Base-by-base conservation (phyloP, 805 yeast species). In the Spathaspora girioi region DNA sequence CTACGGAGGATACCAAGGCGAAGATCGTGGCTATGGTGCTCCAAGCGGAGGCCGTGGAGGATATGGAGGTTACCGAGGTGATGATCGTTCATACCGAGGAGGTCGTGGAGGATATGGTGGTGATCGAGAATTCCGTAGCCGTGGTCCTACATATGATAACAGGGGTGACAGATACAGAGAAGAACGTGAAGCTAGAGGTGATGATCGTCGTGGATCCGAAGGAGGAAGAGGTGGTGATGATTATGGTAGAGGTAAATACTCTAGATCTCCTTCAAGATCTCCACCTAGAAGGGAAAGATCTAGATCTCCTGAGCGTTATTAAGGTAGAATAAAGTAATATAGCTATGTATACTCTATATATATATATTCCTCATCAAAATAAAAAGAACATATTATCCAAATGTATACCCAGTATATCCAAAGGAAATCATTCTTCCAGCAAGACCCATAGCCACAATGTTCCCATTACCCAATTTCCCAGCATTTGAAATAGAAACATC, bases 221-320 rank as follows among this genome's bases (percentile, higher is more conserved):
- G 50, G 55, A n/a, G 51, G 61, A 42, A 61, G 61, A 41, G 60
- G 61, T 32, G 59, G 53, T 43, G 56, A 55, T 38, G 61, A 57
- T 20, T 52, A 50, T 42, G 54, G 52, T 31, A n/a, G 47, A 45
- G 50, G 50, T 26, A 49, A 45, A 47, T 50, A 50, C 35, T 49
- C 53, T 18, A 54, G 56, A 52, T 52, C 57, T 11, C 57, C 57
- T 9, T 54, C 57, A 8, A 60, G 73, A 50, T 64, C 72, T 26
- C 70, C 70, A 15, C 66, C 73, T 11, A 64, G 76, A 56, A 62
- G 65, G 56, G 69, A 67, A 19, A 58, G 69, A 52, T 69, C 74
- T 45, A 64, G 75, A 58, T 71, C 77, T 19, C 76, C 77, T 47
- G 69, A 59, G 52, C 64, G 69, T 48, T 58, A 55, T 45, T 61